phyloP scores from a whole-genome alignment of 768 basidiomycete species.

The Lentinus brumalis region DNA sequence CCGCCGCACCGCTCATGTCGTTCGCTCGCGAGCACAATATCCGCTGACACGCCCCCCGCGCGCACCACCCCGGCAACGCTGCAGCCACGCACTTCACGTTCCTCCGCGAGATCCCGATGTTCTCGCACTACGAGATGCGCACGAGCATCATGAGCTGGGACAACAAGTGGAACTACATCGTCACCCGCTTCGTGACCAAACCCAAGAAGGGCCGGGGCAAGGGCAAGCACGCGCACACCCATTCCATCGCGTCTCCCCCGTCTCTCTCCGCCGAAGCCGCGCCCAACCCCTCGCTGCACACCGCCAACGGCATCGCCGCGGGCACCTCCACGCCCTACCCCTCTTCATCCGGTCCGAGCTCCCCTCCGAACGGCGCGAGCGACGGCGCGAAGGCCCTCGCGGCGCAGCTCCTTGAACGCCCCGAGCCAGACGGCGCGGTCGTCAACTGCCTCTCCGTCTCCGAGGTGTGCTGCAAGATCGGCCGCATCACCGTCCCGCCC shows the following conservation, averaged over 20 bases:
- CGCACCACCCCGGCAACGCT: not conserved
- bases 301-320: constrained; percentile 33
- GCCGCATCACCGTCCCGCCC: constrained; percentile 75
- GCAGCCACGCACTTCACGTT: constrained; percentile 69
- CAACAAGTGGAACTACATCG: constrained; percentile 74
- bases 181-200: constrained; percentile 65
- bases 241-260: not conserved
- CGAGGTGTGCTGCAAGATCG: constrained; percentile 67
- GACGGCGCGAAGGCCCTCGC: constrained; percentile 3
- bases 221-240: not conserved
- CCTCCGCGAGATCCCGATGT: constrained; percentile 68
- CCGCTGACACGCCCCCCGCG: not conserved
- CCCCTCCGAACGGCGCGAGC: not conserved
- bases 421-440: constrained; percentile 55
- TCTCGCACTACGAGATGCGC: constrained; percentile 62
- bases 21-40: not conserved
- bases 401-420: constrained; percentile 17
- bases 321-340: constrained; percentile 17
- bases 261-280: constrained; percentile 18
- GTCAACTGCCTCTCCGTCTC: constrained; percentile 67
- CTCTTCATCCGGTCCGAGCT: not conserved
- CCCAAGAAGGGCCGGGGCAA: constrained; percentile 34
- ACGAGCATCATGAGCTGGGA: constrained; percentile 66
- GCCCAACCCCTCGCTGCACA: constrained; percentile 36
- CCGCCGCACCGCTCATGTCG: not conserved